Conservation (phyloP, 1,284 basidiomycete genomes). For the Trametes polyzona region DNA sequence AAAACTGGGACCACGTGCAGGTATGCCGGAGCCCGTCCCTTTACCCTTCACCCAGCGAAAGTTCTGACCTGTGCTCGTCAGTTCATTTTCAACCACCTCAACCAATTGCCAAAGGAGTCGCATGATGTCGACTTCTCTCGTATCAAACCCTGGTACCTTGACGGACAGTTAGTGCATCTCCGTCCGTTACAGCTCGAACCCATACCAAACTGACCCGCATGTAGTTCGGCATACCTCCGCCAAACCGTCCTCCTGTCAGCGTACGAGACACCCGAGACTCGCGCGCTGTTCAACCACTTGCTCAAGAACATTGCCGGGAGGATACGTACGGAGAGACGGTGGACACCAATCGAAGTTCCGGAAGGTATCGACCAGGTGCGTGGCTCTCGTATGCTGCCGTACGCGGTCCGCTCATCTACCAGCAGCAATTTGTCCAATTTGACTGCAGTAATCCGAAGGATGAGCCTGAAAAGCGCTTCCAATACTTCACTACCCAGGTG, state of each 20-base stretch:
- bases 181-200: neutral
- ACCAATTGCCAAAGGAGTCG: slow-evolving; percentile 89
- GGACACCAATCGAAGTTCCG: slow-evolving; percentile 74
- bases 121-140: slow-evolving; percentile 96
- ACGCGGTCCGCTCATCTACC: neutral
- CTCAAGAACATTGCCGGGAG: slow-evolving; percentile 90
- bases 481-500: slow-evolving; percentile 86
- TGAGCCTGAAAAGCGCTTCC: slow-evolving; percentile 88
- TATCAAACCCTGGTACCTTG: slow-evolving; percentile 97
- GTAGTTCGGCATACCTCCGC: slow-evolving; percentile 79
- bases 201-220: neutral
- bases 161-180: slow-evolving; percentile 73
- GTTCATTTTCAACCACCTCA: slow-evolving; percentile 87
- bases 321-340: slow-evolving; percentile 68
- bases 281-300: slow-evolving; percentile 73
- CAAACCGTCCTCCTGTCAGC: slow-evolving; percentile 91
- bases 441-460: slow-evolving; percentile 74
- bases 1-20: slow-evolving; percentile 99
- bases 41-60: neutral
- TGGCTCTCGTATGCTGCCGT: neutral
- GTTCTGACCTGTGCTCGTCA: slow-evolving; percentile 35
- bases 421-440: slow-evolving; percentile 74
- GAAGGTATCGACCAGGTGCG: slow-evolving; percentile 79
- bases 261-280: slow-evolving; percentile 89
- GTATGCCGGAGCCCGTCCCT: slow-evolving; percentile 56